Percentiles rank a stretch among this genome's conserved stretches.
These are phyloP conservation scores for Wickerhamomyces alni DNA, from an alignment of 805 yeast species.

Conservation along the genomic window DNA sequence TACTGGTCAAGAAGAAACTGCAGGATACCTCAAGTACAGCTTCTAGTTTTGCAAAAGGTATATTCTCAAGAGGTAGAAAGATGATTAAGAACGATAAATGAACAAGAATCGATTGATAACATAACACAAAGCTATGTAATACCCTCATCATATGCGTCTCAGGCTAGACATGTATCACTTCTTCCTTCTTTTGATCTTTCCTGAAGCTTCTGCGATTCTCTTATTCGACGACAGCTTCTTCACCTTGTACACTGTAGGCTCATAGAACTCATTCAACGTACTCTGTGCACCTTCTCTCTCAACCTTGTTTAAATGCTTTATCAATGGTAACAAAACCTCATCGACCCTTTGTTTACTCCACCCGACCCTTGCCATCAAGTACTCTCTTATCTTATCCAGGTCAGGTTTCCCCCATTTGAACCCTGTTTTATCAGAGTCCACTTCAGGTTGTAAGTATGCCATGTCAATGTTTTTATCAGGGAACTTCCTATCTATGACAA, in stretches of 20 bases:
- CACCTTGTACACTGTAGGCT: constrained; percentile 40
- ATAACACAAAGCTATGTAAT: too few relatives aligned
- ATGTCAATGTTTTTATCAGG: constrained; percentile 65
- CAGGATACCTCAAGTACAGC: constrained; percentile 47
- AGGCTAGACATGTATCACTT: neutral
- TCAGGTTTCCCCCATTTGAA: constrained; percentile 92
- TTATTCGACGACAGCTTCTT: constrained; percentile 48
- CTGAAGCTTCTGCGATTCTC: constrained; percentile 48
- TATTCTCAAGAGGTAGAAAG: constrained; percentile 52
- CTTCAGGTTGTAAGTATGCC: constrained; percentile 78
- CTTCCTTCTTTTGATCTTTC: constrained; percentile 8
- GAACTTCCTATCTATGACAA: constrained; percentile 54
- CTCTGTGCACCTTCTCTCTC: constrained; percentile 49
- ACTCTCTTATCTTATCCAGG: constrained; percentile 69
- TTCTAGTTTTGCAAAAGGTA: constrained; percentile 45
- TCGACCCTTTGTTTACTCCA: constrained; percentile 78
- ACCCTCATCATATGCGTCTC: too few relatives aligned
- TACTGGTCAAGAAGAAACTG: constrained; percentile 43
- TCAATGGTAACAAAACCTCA: constrained; percentile 79
- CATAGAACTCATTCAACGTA: constrained; percentile 63
- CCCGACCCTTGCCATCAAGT: constrained; percentile 62
- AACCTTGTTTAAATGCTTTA: constrained; percentile 68
- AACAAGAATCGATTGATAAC: too few relatives aligned
- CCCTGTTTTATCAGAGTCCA: constrained; percentile 70
- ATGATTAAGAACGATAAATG: constrained; percentile 28